These are phyloP conservation scores for Golovinomyces cichoracearum DNA, from an alignment of 2,329 filamentous ascomycete genomes.

Conservation along the genomic window DNA sequence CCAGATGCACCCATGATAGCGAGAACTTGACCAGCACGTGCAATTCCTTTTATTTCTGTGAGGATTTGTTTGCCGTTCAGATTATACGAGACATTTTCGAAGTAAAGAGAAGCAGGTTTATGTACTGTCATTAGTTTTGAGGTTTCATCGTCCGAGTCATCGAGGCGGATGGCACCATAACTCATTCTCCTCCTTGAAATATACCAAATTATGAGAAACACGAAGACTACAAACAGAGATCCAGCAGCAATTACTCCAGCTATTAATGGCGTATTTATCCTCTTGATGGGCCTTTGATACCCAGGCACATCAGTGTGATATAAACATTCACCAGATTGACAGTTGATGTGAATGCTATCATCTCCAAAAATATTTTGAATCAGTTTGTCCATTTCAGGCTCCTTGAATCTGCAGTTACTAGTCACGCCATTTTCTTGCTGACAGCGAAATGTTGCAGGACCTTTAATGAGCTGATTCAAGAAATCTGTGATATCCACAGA, in stretches of 20 bases:
- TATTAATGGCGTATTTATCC: conserved; percentile 91
- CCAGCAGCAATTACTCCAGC: conserved; percentile 73
- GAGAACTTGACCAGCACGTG: conserved; percentile 83
- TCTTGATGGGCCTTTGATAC: conserved; percentile 66
- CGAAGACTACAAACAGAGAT: conserved; percentile 65
- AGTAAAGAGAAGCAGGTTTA: conserved; percentile 68
- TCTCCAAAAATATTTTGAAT: conserved; percentile 81
- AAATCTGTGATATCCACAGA: conserved; percentile 87
- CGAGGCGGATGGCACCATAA: conserved; percentile 53
- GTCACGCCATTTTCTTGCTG: conserved; percentile 34
- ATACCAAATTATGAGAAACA: conserved; percentile 69
- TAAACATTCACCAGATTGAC: conserved; percentile 70
- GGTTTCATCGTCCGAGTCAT: conserved; percentile 71
- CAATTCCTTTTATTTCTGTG: conserved; percentile 52
- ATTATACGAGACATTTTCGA: conserved; percentile 64
- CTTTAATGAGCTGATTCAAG: conserved; percentile 54
- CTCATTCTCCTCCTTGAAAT: conserved; percentile 46
- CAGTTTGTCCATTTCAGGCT: conserved; percentile 76
- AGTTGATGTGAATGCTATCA: conserved; percentile 59
- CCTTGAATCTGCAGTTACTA: conserved; percentile 56
- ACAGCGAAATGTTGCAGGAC: conserved; percentile 65
- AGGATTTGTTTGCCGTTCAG: conserved; percentile 77
- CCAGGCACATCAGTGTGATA: conserved; percentile 83
- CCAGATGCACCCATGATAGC: conserved; percentile 97
- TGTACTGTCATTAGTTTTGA: conserved; percentile 74